Percentiles rank a stretch among this genome's conserved stretches.
phyloP scores from a whole-genome alignment of 2,329 filamentous ascomycete species.

The Ascocoryne sarcoides region DNA sequence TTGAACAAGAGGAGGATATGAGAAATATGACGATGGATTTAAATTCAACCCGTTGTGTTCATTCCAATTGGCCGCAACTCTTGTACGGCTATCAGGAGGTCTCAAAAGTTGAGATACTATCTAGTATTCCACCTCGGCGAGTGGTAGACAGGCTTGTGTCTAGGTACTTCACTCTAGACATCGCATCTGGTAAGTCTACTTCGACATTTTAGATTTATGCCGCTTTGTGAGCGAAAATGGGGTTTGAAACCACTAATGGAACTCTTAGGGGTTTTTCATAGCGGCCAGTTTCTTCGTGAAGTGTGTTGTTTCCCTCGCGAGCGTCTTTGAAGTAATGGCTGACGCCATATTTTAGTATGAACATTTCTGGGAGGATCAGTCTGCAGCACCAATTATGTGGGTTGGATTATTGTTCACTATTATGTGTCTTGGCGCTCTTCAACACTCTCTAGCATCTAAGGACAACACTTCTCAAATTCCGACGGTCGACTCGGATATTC shows the following conservation, averaged over 20 bases:
- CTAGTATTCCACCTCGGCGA: constrained; percentile 36
- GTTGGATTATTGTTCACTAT: constrained; percentile 37
- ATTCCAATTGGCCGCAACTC: constrained; percentile 4
- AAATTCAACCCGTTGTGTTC: too few species aligned
- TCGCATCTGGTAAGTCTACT: too few species aligned
- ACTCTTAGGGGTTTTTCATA: too few species aligned
- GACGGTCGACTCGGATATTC: neutral
- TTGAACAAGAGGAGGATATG: constrained; percentile 15
- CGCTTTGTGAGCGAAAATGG: too few species aligned
- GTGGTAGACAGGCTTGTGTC: constrained; percentile 42
- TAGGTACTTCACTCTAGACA: constrained; percentile 43
- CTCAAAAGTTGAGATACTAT: constrained; percentile 38
- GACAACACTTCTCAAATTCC: too few species aligned
- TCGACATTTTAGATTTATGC: too few species aligned
- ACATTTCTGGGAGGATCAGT: constrained; percentile 18
- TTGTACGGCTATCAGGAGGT: constrained; percentile 5
- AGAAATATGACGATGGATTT: neutral
- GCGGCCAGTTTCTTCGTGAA: too few species aligned
- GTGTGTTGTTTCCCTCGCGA: too few species aligned
- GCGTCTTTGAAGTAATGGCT: too few species aligned
- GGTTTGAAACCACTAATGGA: too few species aligned
- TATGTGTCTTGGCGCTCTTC: constrained; percentile 27
- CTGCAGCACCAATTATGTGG: constrained; percentile 35
- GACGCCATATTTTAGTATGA: too few species aligned
- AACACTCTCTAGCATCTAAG: constrained; percentile 35